These are phyloP conservation scores for Carex cristatella DNA, from an alignment of 176 grass and related monocot species.

Conservation along the genomic window DNA sequence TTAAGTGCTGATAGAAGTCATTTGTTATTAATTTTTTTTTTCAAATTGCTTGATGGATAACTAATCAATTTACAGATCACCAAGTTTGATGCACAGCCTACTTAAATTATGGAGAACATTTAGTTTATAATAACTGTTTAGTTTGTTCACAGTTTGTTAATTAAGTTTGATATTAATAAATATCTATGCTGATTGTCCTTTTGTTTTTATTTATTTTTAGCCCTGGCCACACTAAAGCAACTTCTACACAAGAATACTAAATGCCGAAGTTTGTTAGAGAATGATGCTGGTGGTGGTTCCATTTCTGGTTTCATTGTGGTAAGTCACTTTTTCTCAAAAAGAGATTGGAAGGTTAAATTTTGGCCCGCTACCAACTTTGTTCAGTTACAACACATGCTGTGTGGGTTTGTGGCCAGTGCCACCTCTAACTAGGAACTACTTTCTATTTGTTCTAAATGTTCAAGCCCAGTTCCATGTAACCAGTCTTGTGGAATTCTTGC, in stretches of 20 bases:
- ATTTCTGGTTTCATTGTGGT: conserved; percentile 81
- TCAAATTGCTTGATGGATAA: neutral
- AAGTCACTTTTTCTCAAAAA: conserved; percentile 20
- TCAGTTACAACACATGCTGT: neutral
- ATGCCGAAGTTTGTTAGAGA: conserved; percentile 86
- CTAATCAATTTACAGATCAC: neutral
- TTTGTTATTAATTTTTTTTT: neutral
- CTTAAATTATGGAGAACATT: neutral
- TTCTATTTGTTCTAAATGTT: too few relatives aligned
- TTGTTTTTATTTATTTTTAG: conserved; percentile 35
- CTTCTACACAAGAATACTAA: conserved; percentile 85
- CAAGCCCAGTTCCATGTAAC: neutral
- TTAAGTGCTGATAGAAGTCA: neutral
- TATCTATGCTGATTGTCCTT: conserved; percentile 7
- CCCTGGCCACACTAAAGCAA: conserved; percentile 79
- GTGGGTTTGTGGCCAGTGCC: too few relatives aligned
- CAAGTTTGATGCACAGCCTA: neutral
- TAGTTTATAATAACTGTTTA: neutral
- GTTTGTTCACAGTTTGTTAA: neutral
- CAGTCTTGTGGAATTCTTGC: neutral
- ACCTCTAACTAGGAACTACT: too few relatives aligned
- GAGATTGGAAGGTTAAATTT: conserved; percentile 7
- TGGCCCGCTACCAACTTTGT: neutral
- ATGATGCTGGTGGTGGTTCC: conserved; percentile 89
- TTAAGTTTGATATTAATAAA: neutral